Evolutionary conservation across 176 grass and related monocot species (phyloP).

Genomic region (Cymbopogon citratus): DNA sequence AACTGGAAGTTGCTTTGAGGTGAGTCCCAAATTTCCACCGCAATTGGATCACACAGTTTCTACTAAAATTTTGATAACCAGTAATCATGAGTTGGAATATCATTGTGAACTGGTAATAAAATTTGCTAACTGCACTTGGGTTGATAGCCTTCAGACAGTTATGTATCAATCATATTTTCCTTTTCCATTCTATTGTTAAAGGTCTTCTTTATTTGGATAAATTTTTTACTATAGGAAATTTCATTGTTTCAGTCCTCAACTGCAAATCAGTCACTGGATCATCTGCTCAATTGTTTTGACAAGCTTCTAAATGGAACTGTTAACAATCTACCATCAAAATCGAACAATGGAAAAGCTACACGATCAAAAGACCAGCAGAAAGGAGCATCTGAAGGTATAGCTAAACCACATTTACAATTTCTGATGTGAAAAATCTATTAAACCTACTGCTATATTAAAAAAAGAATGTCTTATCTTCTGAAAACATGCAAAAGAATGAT

Average conservation of each 20-base stretch:
- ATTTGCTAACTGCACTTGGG: neutral
- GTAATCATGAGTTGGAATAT: neutral
- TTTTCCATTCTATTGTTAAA: neutral
- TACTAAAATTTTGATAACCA: neutral
- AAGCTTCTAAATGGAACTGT: constrained; percentile 39
- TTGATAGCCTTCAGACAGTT: neutral
- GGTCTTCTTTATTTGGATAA: neutral
- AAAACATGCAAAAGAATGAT: neutral
- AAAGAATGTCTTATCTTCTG: neutral
- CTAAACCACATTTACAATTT: neutral
- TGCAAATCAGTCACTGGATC: constrained; percentile 46
- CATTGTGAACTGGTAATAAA: neutral
- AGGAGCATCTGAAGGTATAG: constrained; percentile 45
- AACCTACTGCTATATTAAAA: neutral
- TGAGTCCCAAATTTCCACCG: constrained; percentile 25
- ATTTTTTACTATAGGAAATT: constrained; percentile 17
- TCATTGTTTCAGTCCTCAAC: constrained; percentile 41
- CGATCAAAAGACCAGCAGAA: constrained; percentile 31
- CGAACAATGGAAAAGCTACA: constrained; percentile 32
- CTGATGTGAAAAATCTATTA: constrained; percentile 3
- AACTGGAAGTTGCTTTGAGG: constrained; percentile 35
- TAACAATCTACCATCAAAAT: constrained; percentile 20
- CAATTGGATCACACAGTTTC: neutral
- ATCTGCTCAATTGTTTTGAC: constrained; percentile 58
- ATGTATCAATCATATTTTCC: neutral